These are phyloP conservation scores for Colletotrichum sp. DNA, from an alignment of 2,329 filamentous ascomycete species.

Conservation along the genomic window DNA sequence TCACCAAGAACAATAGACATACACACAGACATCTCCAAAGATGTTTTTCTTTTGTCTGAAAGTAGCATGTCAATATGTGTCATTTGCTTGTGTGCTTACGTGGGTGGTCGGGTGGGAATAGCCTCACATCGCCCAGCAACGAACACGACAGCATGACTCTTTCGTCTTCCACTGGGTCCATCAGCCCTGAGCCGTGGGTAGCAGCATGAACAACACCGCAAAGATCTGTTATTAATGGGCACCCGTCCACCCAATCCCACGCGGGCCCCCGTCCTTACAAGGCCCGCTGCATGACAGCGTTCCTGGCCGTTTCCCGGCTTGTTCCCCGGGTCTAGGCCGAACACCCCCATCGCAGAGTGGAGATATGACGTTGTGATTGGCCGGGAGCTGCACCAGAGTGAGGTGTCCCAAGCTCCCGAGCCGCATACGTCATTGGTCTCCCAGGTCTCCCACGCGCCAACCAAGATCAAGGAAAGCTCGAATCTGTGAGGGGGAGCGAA, in stretches of 20 bases:
- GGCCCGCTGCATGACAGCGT: slow-evolving; percentile 1
- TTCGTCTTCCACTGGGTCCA: background rate
- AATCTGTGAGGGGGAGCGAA: background rate
- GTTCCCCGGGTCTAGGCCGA: background rate
- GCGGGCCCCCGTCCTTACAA: background rate
- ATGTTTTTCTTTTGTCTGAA: background rate
- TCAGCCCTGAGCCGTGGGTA: background rate
- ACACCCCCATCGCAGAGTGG: background rate
- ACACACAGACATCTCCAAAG: slow-evolving; percentile 5
- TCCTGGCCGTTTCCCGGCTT: slow-evolving; percentile 11
- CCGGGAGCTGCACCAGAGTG: background rate
- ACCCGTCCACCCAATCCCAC: background rate
- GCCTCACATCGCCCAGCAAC: background rate
- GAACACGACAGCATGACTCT: background rate
- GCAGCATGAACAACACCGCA: background rate
- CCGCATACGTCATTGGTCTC: slow-evolving; percentile 22
- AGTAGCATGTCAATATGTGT: background rate
- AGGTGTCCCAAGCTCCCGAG: slow-evolving; percentile 21
- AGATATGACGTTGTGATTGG: slow-evolving; percentile 3
- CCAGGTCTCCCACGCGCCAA: slow-evolving; percentile 1
- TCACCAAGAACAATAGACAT: slow-evolving; percentile 9
- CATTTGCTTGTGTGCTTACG: background rate
- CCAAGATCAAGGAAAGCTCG: slow-evolving; percentile 22
- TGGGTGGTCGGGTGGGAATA: background rate
- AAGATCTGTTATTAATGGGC: background rate